Percentiles rank a stretch among this genome's conserved stretches.
These are phyloP conservation scores for Uronychia binucleata DNA, from an alignment of 73 alveolate species.

Conservation along the genomic window DNA sequence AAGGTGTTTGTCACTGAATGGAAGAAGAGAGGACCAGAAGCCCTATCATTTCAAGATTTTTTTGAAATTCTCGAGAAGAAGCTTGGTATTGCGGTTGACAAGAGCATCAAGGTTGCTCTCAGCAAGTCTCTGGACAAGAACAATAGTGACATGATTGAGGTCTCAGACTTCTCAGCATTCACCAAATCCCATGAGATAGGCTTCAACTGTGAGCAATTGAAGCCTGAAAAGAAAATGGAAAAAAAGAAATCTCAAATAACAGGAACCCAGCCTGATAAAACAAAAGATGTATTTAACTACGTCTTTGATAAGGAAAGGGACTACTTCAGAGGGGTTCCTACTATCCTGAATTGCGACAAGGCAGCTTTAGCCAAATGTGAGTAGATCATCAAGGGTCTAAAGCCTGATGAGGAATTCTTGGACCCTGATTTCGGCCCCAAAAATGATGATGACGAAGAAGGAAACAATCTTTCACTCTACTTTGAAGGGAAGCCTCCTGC, in stretches of 20 bases:
- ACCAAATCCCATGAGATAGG: not conserved
- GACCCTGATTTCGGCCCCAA: constrained; percentile 95
- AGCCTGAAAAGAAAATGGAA: not conserved
- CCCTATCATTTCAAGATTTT: not conserved
- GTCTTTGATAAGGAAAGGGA: not conserved
- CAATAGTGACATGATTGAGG: not conserved
- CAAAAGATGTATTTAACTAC: not conserved
- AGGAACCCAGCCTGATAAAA: not conserved
- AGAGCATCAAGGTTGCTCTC: not conserved
- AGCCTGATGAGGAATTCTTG: constrained; percentile 20
- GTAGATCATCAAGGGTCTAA: constrained; percentile 26
- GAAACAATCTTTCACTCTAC: constrained; percentile 76
- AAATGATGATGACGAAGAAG: constrained; percentile 67
- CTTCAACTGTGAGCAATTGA: not conserved
- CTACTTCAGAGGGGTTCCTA: constrained; percentile 18
- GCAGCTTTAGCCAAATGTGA: constrained; percentile 86
- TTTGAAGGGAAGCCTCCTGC: constrained; percentile 65
- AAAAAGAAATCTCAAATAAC: not conserved
- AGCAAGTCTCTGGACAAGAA: not conserved
- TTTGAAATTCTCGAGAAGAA: not conserved
- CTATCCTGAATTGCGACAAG: constrained; percentile 82
- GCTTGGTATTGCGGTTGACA: not conserved
- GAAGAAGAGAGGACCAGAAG: not conserved
- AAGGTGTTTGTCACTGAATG: not conserved
- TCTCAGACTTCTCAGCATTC: not conserved